A percentile compares a stretch with the other conserved stretches of the same genome.
Evolutionary conservation across 1,284 basidiomycete species (phyloP).

Genomic region (Cryptococcus depauperatus): DNA sequence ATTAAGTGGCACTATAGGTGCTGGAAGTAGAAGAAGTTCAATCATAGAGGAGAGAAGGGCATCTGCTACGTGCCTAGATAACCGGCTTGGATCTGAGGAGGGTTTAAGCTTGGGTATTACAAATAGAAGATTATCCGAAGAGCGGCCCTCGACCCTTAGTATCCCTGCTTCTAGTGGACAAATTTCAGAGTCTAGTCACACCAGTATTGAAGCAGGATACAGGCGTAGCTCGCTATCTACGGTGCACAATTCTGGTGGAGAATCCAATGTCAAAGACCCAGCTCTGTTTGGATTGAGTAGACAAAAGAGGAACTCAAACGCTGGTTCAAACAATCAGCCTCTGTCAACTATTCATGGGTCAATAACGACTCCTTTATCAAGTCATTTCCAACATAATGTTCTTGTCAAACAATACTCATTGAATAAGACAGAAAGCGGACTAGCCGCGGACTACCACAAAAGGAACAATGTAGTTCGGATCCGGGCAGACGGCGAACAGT

Average conservation of each 20-base stretch:
- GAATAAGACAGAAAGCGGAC: constrained; percentile 81
- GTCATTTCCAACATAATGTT: constrained; percentile 43
- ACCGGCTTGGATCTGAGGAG: too few relatives aligned
- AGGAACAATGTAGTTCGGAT: constrained; percentile 91
- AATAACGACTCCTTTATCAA: constrained; percentile 17
- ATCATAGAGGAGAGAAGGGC: constrained; percentile 11
- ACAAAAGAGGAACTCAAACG: constrained; percentile 5
- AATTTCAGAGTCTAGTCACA: constrained; percentile 7
- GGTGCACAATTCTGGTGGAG: constrained; percentile 7
- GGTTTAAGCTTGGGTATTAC: constrained; percentile 3
- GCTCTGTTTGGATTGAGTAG: constrained; percentile 26
- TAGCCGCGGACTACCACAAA: constrained; percentile 93
- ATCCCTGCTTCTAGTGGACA: constrained; percentile 1
- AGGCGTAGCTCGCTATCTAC: constrained; percentile 11
- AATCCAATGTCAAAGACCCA: constrained; percentile 30
- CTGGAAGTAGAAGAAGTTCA: constrained; percentile 4
- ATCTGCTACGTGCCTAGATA: constrained; percentile 9
- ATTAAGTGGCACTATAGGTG: constrained; percentile 7
- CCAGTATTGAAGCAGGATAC: background rate
- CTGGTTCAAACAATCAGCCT: background rate
- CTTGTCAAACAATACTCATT: constrained; percentile 64
- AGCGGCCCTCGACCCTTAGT: background rate
- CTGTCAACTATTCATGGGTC: constrained; percentile 3
- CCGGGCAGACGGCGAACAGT: constrained; percentile 90
- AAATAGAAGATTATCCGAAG: constrained; percentile 2